phyloP scores from a whole-genome alignment of 2,329 filamentous ascomycete genomes.

The Arthrobotrys musiformis region DNA sequence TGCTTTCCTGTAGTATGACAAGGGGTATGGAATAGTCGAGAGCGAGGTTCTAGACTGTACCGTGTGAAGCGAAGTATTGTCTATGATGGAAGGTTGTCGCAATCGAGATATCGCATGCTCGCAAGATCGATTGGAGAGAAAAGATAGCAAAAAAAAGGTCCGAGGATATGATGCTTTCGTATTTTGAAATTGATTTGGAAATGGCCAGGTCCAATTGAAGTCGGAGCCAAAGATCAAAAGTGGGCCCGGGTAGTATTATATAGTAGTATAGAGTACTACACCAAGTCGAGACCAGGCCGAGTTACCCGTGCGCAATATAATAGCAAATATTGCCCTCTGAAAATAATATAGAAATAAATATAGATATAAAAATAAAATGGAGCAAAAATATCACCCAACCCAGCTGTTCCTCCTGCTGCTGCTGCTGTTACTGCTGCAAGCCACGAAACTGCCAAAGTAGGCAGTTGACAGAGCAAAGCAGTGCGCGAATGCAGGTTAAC shows the following conservation, averaged over 20 bases:
- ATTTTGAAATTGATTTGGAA: not conserved
- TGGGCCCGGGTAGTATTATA: no score
- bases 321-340: no score
- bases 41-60: not conserved
- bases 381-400: not conserved
- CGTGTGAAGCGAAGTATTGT: not conserved
- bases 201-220: not conserved
- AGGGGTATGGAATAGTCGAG: not conserved
- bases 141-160: not conserved
- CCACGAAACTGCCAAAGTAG: constrained; percentile 3
- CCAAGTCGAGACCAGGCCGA: no score
- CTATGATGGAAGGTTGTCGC: not conserved
- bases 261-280: no score
- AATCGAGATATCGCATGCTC: not conserved
- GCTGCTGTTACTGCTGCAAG: not conserved
- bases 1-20: not conserved
- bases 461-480: not conserved
- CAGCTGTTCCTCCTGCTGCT: no score
- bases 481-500: no score
- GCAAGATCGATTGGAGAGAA: not conserved
- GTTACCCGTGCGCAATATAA: not conserved
- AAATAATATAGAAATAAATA: no score
- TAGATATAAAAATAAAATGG: not conserved
- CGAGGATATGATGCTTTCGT: no score
- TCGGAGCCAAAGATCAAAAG: no score